A percentile compares a stretch with the other conserved stretches of the same genome.
These are phyloP conservation scores for Cornus florida DNA, from an alignment of 148 eudicot species.

Conservation along the genomic window DNA sequence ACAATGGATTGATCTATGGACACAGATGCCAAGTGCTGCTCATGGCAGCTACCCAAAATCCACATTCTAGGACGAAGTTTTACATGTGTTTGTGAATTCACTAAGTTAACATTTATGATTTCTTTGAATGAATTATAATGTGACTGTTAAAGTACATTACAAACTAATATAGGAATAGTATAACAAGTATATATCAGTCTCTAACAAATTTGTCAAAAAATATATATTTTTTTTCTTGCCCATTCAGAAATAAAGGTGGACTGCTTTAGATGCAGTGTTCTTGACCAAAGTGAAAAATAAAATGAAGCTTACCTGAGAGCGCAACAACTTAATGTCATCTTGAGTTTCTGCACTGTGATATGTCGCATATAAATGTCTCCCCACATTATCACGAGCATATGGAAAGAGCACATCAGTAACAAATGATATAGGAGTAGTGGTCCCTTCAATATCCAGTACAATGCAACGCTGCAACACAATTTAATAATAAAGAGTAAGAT, in stretches of 20 bases:
- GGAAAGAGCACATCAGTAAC: constrained; percentile 92
- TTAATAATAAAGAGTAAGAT: not conserved
- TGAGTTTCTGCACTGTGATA: constrained; percentile 77
- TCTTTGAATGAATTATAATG: too few species aligned
- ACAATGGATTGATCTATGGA: too few species aligned
- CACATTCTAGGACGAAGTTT: too few species aligned
- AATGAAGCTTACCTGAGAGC: constrained; percentile 64
- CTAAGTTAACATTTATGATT: too few species aligned
- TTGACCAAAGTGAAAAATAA: not conserved
- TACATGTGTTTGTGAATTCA: too few species aligned
- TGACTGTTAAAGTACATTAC: too few species aligned
- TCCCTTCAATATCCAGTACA: constrained; percentile 99
- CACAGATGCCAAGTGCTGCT: too few species aligned
- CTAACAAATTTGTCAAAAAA: too few species aligned
- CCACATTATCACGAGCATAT: constrained; percentile 85
- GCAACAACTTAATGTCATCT: constrained; percentile 79
- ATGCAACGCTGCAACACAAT: constrained; percentile 68
- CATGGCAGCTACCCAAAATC: too few species aligned
- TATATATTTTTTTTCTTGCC: too few species aligned
- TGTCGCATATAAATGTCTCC: constrained; percentile 84
- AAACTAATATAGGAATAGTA: too few species aligned
- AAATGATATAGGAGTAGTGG: constrained; percentile 96
- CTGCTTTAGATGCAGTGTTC: not conserved
- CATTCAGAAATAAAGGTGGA: not conserved
- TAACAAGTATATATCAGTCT: too few species aligned